A percentile compares a stretch with the other conserved stretches of the same genome.
These are phyloP conservation scores for Phytomonas sp. DNA, from an alignment of 208 protist genomes.

Conservation along the genomic window DNA sequence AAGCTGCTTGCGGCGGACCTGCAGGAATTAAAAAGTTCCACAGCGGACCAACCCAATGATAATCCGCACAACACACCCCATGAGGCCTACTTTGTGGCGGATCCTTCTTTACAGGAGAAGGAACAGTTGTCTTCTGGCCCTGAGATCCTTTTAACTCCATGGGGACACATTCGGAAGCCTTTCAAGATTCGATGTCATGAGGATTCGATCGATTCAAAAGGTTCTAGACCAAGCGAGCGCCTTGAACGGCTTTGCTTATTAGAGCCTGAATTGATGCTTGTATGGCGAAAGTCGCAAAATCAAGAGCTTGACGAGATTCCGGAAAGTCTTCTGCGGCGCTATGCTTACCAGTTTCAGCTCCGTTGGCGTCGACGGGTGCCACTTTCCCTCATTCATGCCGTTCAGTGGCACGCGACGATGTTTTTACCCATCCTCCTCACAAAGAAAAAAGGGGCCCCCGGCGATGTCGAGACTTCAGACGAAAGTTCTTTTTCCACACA, in stretches of 20 bases:
- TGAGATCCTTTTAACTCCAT: constrained; percentile 76
- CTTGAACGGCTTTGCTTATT: constrained; percentile 57
- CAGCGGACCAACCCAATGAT: background rate
- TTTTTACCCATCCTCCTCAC: constrained; percentile 31
- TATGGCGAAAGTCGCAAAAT: constrained; percentile 40
- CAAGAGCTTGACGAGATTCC: constrained; percentile 80
- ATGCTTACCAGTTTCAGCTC: constrained; percentile 79
- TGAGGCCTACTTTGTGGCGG: background rate
- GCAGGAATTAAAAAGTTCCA: constrained; percentile 26
- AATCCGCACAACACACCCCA: background rate
- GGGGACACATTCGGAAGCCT: constrained; percentile 79
- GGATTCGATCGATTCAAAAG: background rate
- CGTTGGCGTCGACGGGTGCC: constrained; percentile 60
- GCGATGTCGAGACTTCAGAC: background rate
- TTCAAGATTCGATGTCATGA: constrained; percentile 16
- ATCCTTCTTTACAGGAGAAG: constrained; percentile 23
- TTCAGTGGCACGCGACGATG: constrained; percentile 78
- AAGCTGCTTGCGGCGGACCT: constrained; percentile 66
- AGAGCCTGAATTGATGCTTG: constrained; percentile 52
- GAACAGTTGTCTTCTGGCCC: constrained; percentile 39
- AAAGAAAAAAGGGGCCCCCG: constrained; percentile 9
- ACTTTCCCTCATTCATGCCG: constrained; percentile 61
- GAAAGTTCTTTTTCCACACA: background rate
- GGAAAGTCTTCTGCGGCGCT: constrained; percentile 71
- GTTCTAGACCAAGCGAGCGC: constrained; percentile 24